Conservation (phyloP, 192 early-diverging fungal genomes). For the Coemansia sp. region DNA sequence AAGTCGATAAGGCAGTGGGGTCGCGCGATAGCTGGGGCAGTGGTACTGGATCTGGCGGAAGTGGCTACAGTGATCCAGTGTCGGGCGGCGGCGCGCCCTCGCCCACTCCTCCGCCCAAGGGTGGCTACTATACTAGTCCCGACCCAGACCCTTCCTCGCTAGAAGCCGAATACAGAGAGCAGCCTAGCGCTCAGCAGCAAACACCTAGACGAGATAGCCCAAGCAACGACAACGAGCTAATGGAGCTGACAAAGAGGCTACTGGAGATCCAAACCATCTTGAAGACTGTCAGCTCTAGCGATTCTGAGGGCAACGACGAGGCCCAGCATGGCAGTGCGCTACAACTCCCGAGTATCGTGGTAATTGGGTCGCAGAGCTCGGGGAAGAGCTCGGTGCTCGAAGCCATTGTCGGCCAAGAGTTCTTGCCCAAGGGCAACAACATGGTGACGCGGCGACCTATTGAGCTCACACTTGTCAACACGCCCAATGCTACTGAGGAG, state of each 20-base stretch:
- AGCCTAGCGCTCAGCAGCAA: not conserved
- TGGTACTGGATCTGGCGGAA: not conserved
- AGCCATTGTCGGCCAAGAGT: conserved; percentile 83
- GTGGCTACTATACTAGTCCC: conserved; percentile 50
- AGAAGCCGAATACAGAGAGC: conserved; percentile 5
- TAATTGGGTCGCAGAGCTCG: conserved; percentile 81
- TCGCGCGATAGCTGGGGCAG: conserved; percentile 21
- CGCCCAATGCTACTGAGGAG: conserved; percentile 69
- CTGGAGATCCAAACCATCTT: conserved; percentile 94
- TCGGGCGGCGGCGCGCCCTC: conserved; percentile 11
- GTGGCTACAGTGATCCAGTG: conserved; percentile 12
- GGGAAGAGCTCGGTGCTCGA: conserved; percentile 86
- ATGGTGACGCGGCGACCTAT: conserved; percentile 85
- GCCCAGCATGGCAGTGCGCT: conserved; percentile 62
- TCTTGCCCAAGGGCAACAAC: conserved; percentile 81
- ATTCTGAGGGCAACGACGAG: not conserved
- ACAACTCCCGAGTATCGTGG: conserved; percentile 85
- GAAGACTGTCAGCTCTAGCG: conserved; percentile 68
- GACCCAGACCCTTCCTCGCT: conserved; percentile 8
- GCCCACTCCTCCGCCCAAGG: conserved; percentile 34
- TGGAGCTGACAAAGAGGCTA: conserved; percentile 82
- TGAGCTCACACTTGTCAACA: conserved; percentile 81
- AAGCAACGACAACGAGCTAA: conserved; percentile 46
- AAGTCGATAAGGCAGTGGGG: conserved; percentile 33
- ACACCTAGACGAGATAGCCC: not conserved